Conservation (phyloP, 2,329 filamentous ascomycete genomes). For the Stagonosporopsis chrysanthemi region DNA sequence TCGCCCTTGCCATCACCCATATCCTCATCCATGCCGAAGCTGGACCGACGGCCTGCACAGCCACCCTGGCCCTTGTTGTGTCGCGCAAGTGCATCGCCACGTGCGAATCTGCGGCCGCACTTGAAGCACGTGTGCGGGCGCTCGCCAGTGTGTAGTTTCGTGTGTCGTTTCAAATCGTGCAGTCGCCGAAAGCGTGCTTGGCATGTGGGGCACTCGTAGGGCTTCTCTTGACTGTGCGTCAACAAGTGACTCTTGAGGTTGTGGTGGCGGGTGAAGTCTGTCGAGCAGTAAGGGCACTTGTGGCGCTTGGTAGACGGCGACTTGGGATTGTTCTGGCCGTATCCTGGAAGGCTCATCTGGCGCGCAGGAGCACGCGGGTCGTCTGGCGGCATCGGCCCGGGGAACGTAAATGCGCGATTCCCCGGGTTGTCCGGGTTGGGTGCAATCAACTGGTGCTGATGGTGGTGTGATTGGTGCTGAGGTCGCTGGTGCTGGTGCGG, state of each 20-base stretch:
- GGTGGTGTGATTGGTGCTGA: conserved; percentile 35
- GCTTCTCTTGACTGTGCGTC: conserved; percentile 98
- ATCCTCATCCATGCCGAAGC: conserved; percentile 83
- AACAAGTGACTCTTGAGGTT: conserved; percentile 97
- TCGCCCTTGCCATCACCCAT: conserved; percentile 57
- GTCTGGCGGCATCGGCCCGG: conserved; percentile 61
- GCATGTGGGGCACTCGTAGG: conserved; percentile 92
- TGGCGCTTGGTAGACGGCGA: conserved; percentile 87
- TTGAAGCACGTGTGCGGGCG: conserved; percentile 94
- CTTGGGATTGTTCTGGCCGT: conserved; percentile 65
- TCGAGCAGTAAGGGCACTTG: conserved; percentile 95
- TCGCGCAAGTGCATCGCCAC: conserved; percentile 90
- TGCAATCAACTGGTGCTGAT: conserved; percentile 47
- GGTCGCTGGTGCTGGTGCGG: conserved; percentile 47
- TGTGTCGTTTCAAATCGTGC: conserved; percentile 94
- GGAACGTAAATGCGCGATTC: conserved; percentile 70
- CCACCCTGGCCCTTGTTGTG: conserved; percentile 96
- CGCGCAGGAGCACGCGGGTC: conserved; percentile 61
- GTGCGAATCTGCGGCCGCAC: conserved; percentile 92
- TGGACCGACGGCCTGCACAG: conserved; percentile 88
- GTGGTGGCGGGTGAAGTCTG: conserved; percentile 95
- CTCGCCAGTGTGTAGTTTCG: conserved; percentile 95
- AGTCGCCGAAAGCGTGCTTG: conserved; percentile 89
- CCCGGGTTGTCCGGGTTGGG: conserved; percentile 47
- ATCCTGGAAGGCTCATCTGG: conserved; percentile 67